Conservation (phyloP, 169 alveolate genomes). For the Cryptosporidium viatorum region DNA sequence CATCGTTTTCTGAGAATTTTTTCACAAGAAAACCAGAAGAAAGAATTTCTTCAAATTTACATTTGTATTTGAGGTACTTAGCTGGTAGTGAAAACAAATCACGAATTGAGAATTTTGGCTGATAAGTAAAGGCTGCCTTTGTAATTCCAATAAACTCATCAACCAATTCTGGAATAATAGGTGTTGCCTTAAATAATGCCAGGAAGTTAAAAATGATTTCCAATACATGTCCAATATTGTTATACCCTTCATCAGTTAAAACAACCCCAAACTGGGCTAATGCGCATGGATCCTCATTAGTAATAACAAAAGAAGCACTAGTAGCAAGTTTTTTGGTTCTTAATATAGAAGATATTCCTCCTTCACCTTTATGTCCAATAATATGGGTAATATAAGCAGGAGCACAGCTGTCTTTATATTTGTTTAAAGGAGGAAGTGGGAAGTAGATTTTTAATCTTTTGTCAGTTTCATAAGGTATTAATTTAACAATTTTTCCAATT, state of each 20-base stretch:
- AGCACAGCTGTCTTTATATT: conserved; percentile 49
- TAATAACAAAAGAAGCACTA: conserved; percentile 42
- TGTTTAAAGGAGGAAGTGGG: conserved; percentile 60
- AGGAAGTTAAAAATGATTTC: conserved; percentile 34
- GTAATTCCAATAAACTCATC: conserved; percentile 44
- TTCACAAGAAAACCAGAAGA: conserved; percentile 38
- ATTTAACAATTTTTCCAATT: conserved; percentile 26
- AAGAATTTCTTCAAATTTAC: conserved; percentile 40
- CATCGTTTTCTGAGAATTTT: conserved; percentile 25
- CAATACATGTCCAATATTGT: conserved; percentile 14
- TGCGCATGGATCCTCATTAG: conserved; percentile 66
- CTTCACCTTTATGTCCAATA: conserved; percentile 53
- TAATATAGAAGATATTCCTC: conserved; percentile 44
- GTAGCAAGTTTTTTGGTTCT: conserved; percentile 46
- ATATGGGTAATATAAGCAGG: conserved; percentile 40
- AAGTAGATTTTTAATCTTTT: conserved; percentile 49
- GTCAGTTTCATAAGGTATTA: conserved; percentile 64
- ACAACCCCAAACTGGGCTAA: conserved; percentile 46
- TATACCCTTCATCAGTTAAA: conserved; percentile 50
- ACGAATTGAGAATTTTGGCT: conserved; percentile 36
- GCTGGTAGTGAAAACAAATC: conserved; percentile 49
- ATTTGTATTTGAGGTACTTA: conserved; percentile 45
- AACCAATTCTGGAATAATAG: conserved; percentile 47
- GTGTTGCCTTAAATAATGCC: conserved; percentile 31
- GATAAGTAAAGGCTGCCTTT: conserved; percentile 26